These are phyloP conservation scores for Kondoa subrosea DNA, from an alignment of 768 basidiomycete genomes.

Conservation along the genomic window DNA sequence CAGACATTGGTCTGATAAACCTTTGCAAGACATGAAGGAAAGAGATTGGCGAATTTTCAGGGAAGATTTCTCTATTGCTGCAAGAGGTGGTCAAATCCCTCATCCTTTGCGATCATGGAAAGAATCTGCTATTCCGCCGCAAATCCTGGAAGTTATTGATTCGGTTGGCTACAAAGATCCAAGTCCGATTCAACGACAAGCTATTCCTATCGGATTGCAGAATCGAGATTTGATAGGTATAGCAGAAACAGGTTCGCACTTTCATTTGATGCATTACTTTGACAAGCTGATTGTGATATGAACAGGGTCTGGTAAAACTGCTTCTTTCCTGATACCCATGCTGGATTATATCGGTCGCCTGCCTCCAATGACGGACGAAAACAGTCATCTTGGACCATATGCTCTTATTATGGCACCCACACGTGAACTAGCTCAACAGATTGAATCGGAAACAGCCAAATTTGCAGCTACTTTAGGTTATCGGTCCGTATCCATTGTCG, in stretches of 20 bases:
- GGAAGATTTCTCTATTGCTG: conserved; percentile 92
- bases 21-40: conserved; percentile 81
- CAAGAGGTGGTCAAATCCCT: conserved; percentile 81
- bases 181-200: conserved; percentile 89
- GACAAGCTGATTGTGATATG: conserved; percentile 31
- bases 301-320: conserved; percentile 96
- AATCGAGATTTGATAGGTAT: conserved; percentile 96
- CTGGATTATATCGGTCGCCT: conserved; percentile 78
- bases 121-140: conserved; percentile 64
- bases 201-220: conserved; percentile 94
- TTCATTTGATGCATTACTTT: neutral
- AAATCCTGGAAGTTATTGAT: conserved; percentile 68
- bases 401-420: conserved; percentile 86
- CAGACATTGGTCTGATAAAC: conserved; percentile 94
- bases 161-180: conserved; percentile 93
- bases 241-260: conserved; percentile 71
- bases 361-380: conserved; percentile 76
- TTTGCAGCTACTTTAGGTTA: conserved; percentile 81
- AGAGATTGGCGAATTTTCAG: conserved; percentile 98
- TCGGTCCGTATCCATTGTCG: conserved; percentile 92
- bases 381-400: conserved; percentile 81
- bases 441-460: conserved; percentile 76
- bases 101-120: conserved; percentile 82
- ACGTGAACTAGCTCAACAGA: conserved; percentile 87
- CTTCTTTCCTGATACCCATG: conserved; percentile 82